Percentiles rank a stretch among this genome's conserved stretches.
Evolutionary conservation across 169 alveolate genomes (phyloP).

Genomic region (Plasmodium knowlesi): DNA sequence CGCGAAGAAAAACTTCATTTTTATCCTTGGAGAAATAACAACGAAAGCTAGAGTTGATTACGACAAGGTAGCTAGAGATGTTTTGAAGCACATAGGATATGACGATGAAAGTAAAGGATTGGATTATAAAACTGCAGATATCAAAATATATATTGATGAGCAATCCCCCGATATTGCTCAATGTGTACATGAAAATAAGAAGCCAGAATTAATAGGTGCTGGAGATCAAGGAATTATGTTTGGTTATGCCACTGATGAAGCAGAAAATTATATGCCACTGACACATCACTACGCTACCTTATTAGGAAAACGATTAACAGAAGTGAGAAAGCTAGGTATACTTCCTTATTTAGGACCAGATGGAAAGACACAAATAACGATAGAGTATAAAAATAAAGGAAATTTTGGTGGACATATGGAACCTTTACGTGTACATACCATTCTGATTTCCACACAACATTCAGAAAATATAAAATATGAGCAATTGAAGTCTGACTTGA

Average conservation of each 20-base stretch:
- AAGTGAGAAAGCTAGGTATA: constrained; percentile 92
- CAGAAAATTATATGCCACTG: constrained; percentile 97
- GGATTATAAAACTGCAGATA: constrained; percentile 95
- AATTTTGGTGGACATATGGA: constrained; percentile 90
- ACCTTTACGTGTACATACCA: constrained; percentile 95
- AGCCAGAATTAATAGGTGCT: constrained; percentile 81
- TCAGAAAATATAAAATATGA: constrained; percentile 84
- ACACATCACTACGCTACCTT: constrained; percentile 96
- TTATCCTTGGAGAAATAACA: constrained; percentile 98
- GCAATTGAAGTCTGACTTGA: constrained; percentile 88
- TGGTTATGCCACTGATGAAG: constrained; percentile 99
- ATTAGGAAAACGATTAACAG: constrained; percentile 94
- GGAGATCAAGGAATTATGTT: constrained; percentile 99
- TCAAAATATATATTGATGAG: constrained; percentile 93
- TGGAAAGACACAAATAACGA: constrained; percentile 98
- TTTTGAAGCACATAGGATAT: constrained; percentile 93
- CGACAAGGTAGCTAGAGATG: constrained; percentile 95
- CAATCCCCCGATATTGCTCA: constrained; percentile 97
- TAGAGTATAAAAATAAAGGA: constrained; percentile 86
- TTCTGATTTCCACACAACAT: constrained; percentile 94
- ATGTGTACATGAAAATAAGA: constrained; percentile 95
- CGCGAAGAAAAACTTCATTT: constrained; percentile 94
- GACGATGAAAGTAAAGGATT: constrained; percentile 92
- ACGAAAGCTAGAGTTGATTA: constrained; percentile 92
- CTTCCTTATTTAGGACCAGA: constrained; percentile 98